Conservation (phyloP, 495 filamentous ascomycete genomes). For the Diplogelasinospora grovesii region DNA sequence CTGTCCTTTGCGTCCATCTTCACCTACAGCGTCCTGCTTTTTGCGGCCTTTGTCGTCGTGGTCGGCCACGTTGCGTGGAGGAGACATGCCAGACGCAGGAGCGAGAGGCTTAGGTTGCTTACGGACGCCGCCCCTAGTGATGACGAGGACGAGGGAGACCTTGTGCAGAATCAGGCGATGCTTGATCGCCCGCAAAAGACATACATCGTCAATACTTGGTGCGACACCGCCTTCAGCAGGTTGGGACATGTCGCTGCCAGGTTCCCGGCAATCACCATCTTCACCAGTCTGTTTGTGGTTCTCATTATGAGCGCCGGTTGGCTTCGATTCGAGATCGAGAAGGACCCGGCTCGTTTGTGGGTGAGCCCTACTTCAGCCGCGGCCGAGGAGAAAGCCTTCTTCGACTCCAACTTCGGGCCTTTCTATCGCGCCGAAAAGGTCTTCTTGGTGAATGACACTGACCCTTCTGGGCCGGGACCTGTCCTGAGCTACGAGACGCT, state of each 20-base stretch:
- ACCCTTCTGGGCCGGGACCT: slow-evolving; percentile 54
- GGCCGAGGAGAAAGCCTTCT: slow-evolving; percentile 88
- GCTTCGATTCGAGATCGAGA: slow-evolving; percentile 79
- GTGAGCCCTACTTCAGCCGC: slow-evolving; percentile 88
- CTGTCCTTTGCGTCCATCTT: slow-evolving; percentile 87
- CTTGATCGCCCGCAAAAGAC: slow-evolving; percentile 61
- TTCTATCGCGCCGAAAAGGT: slow-evolving; percentile 93
- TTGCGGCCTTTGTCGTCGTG: slow-evolving; percentile 56
- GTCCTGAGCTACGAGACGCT: slow-evolving; percentile 84
- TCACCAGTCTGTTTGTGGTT: slow-evolving; percentile 61
- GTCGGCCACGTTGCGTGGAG: slow-evolving; percentile 68
- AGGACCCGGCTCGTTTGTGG: slow-evolving; percentile 86
- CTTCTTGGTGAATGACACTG: slow-evolving; percentile 85
- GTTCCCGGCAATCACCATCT: slow-evolving; percentile 79
- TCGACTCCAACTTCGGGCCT: slow-evolving; percentile 90
- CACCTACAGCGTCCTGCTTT: slow-evolving; percentile 69
- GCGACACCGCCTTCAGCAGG: slow-evolving; percentile 72
- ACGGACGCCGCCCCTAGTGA: slow-evolving; percentile 79
- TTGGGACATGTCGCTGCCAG: slow-evolving; percentile 75
- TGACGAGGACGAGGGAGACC: slow-evolving; percentile 82
- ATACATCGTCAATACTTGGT: slow-evolving; percentile 71
- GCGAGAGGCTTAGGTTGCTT: slow-evolving; percentile 75
- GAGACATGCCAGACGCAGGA: slow-evolving; percentile 63
- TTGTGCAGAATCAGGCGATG: slow-evolving; percentile 64
- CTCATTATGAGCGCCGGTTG: slow-evolving; percentile 75